phyloP scores from a whole-genome alignment of 805 yeast species.

The Lipomyces japonicus region DNA sequence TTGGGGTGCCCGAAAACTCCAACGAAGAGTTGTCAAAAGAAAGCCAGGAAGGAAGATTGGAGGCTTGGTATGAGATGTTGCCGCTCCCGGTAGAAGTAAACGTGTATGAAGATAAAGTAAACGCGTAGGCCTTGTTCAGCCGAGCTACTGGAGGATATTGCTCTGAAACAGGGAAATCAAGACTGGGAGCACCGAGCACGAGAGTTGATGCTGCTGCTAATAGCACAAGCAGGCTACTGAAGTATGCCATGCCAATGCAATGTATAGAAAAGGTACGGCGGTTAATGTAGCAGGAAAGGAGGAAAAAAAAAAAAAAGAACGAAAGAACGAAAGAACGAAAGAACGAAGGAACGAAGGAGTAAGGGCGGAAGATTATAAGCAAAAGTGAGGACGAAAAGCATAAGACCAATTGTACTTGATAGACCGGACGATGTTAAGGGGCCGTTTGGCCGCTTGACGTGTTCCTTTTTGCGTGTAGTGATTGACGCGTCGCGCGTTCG shows the following conservation, averaged over 20 bases:
- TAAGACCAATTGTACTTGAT: no score
- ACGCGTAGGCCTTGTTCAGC: constrained; percentile 55
- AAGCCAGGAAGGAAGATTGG: constrained; percentile 73
- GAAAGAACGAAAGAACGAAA: constrained; percentile 16
- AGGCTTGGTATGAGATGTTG: constrained; percentile 52
- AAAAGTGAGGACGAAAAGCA: no score
- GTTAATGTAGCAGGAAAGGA: not conserved
- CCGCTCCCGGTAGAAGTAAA: constrained; percentile 48
- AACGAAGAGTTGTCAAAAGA: constrained; percentile 59
- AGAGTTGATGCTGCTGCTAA: not conserved
- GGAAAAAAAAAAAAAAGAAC: constrained; percentile 1
- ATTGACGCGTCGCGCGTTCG: no score
- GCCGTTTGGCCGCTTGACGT: no score
- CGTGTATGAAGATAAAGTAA: constrained; percentile 68
- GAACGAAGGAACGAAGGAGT: constrained; percentile 15
- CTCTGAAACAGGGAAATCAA: constrained; percentile 72
- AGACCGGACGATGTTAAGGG: no score
- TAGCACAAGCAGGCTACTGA: not conserved
- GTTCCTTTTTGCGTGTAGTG: no score
- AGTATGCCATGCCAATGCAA: not conserved
- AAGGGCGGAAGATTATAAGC: not conserved
- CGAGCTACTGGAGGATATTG: constrained; percentile 90
- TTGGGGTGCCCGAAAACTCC: constrained; percentile 64
- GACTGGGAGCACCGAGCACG: constrained; percentile 46
- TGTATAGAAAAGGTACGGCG: not conserved